A percentile compares a stretch with the other conserved stretches of the same genome.
Conservation (phyloP, 2,329 filamentous ascomycete genomes). For the Sporothrix pallida region DNA sequence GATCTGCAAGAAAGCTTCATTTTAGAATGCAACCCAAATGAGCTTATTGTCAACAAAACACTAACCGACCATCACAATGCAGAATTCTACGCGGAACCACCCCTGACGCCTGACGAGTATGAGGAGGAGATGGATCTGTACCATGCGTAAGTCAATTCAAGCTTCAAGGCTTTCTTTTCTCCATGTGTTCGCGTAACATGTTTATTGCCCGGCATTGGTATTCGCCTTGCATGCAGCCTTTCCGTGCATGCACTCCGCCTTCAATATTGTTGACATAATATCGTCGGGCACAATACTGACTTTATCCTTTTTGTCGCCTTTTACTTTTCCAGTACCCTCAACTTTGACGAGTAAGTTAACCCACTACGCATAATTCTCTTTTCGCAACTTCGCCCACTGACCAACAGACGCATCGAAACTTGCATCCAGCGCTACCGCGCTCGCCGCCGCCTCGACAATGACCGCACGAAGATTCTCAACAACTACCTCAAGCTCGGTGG, state of each 20-base stretch:
- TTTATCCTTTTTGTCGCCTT: not conserved
- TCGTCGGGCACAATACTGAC: slow-evolving; percentile 9
- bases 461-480: slow-evolving; percentile 69
- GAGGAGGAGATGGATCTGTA: slow-evolving; percentile 72
- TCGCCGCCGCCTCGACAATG: slow-evolving; percentile 73
- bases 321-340: slow-evolving; percentile 26
- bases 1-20: not conserved
- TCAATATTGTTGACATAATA: not conserved
- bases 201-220: not conserved
- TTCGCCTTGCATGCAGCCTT: slow-evolving; percentile 16
- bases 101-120: slow-evolving; percentile 73
- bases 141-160: slow-evolving; percentile 55
- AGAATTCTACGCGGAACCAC: slow-evolving; percentile 80
- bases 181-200: no score
- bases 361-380: slow-evolving; percentile 49
- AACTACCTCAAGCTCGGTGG: slow-evolving; percentile 86
- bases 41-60: not conserved
- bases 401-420: slow-evolving; percentile 74
- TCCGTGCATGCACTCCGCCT: slow-evolving; percentile 8
- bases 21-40: not conserved
- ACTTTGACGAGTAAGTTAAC: slow-evolving; percentile 35
- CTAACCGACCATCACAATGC: not conserved
- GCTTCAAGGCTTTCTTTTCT: not conserved
- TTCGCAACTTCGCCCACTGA: slow-evolving; percentile 20
- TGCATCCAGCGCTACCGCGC: slow-evolving; percentile 82